phyloP scores from a whole-genome alignment of 306 rosid species.

The Cucurbita maxima region DNA sequence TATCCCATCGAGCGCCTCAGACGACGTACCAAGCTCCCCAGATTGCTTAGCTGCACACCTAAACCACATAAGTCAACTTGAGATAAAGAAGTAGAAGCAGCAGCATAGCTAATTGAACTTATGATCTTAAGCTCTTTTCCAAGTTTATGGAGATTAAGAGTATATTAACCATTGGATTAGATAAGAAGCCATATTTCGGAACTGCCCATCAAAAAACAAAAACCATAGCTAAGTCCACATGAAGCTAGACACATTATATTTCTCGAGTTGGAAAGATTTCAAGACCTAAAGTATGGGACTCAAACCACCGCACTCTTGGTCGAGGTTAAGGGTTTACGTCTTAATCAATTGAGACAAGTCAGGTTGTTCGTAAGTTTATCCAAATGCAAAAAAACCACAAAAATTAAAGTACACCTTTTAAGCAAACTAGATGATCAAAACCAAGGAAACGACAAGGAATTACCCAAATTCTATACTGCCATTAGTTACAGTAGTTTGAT shows the following conservation, averaged over 20 bases:
- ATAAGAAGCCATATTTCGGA: not conserved
- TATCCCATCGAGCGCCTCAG: constrained; percentile 64
- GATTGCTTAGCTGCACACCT: constrained; percentile 70
- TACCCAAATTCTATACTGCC: constrained; percentile 63
- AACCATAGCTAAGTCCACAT: not conserved
- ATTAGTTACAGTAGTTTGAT: constrained; percentile 15
- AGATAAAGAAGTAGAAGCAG: not conserved
- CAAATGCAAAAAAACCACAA: not conserved
- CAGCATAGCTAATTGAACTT: not conserved
- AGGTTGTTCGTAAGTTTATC: not conserved
- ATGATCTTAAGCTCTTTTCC: not conserved
- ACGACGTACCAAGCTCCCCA: constrained; percentile 34
- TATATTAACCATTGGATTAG: not conserved
- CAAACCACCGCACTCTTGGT: no score
- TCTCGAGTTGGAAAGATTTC: not conserved
- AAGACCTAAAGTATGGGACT: not conserved
- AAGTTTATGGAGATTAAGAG: not conserved
- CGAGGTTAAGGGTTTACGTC: no score
- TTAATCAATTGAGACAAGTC: no score
- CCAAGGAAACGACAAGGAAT: constrained; percentile 11
- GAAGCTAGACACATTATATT: not conserved
- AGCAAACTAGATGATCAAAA: not conserved
- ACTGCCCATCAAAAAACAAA: not conserved
- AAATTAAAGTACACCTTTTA: not conserved
- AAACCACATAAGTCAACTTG: not conserved